Evolutionary conservation across 2,329 filamentous ascomycete genomes (phyloP), one percentile per base, ranked within the genome.

Genomic region (Amesomyces nigricolor): DNA sequence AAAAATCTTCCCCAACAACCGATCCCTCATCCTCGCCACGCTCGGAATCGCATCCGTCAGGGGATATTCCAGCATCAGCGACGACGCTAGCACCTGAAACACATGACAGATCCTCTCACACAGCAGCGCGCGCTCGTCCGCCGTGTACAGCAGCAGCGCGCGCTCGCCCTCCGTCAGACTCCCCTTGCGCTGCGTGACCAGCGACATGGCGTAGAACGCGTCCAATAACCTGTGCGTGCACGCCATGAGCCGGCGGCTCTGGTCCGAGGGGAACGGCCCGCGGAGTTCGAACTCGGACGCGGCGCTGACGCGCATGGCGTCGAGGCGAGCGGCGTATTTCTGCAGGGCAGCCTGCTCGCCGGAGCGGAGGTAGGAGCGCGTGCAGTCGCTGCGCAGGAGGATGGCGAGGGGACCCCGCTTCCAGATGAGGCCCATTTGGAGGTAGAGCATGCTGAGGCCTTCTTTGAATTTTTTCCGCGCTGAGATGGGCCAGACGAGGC

Each of bases 351-450:
- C 82, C 68, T 96, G 91, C 71, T 97, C 94, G 37, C 86, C 82
- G n/a, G 91, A 81, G 59, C 86, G 86, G 80, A 96, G 91, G 69
- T 95, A 97, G 5, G 84, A 82, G 37, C 78, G 72, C 4, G 76
- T 74, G 58, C 72, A 74, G 60, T 81, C 75, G 57, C 78, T 82
- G 45, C 84, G 78, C 0, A 85, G 74, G 53, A 96, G 78, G 6
- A 86, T 82, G 4, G 88, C 86, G 22, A 99, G 75, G 0, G 94
- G 94, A 8, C 95, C 92, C 44, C 91, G 84, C 72, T 92, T 95
- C 94, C 94, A 99, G 61, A 97, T 91, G 35, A 99, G 79, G 14
- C 91, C 89, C 84, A 99, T 91, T 56, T 95, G 89, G 6, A 99
- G 78, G 81, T 94, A 97, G 11, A 99, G 76, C n/a, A 96, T 78